Evolutionary conservation across 1,139 yeast species (phyloP), one percentile per base, ranked within the genome.

Genomic region (Sugiyamaella castrensis): DNA sequence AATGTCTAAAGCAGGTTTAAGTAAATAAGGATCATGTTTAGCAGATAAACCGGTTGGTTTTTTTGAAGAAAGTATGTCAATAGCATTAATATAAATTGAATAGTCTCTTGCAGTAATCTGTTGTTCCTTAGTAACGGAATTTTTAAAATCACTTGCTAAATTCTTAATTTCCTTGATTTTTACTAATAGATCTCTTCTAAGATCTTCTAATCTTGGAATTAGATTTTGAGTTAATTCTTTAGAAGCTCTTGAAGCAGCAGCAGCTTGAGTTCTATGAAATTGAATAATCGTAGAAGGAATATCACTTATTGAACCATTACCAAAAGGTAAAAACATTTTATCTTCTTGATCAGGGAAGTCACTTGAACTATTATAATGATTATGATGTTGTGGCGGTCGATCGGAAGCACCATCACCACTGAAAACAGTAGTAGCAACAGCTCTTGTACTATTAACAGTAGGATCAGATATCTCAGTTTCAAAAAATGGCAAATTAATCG

Each of bases 81-180:
- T 58, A 4, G 71, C 66, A 29, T 53, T 51, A 35, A 50, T 52
- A 46, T 60, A 68, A 30, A 56, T 52, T 15, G 56, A 51, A 40
- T 65, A 53, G 38, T 63, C 61, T 44, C 58, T 56, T 43, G 59
- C 57, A 0, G 96, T 85, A 53, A 80, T 84, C 37, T 70, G 69
- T 50, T 86, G 71, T 65, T 88, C 96, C 61, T 79, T 81, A 33
- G 75, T 72, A 56, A 89, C 82, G 48, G 80, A 79, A 62, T 84
- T 86, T 60, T 84, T 84, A 69, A 91, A 91, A 67, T 91, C 97
- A 40, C 87, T 81, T 57, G 84, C 84, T 53, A 89, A 71, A 48
- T 85, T 79, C 64, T 82, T 85, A 59, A 91, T 89, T 67, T 91
- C 97, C 67, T 85, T 88, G 55, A 89, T 87, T 64, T 91, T 89